Evolutionary conservation across 225 moss, liverwort and hornwort genomes (phyloP).

Genomic region (Physcomitrellopsis africana): DNA sequence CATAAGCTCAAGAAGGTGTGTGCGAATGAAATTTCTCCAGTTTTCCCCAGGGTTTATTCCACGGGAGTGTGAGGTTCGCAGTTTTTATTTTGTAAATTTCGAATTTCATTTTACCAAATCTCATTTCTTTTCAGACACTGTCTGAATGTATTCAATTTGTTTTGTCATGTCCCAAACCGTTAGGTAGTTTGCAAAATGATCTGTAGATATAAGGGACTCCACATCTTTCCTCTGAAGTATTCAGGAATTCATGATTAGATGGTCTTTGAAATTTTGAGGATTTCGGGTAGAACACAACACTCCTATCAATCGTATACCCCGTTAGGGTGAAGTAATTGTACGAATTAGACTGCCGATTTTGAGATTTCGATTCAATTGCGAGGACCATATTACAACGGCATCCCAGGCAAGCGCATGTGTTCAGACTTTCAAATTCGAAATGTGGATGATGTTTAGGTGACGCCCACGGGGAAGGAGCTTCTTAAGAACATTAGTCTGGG

Average conservation of each 20-base stretch:
- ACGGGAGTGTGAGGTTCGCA: background rate
- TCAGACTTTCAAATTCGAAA: background rate
- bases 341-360: background rate
- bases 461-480: slow-evolving; percentile 86
- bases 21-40: background rate
- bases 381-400: background rate
- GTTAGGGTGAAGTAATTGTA: background rate
- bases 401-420: background rate
- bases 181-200: background rate
- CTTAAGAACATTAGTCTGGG: slow-evolving; percentile 90
- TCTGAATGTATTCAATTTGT: background rate
- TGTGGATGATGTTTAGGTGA: slow-evolving; percentile 57
- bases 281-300: background rate
- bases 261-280: background rate
- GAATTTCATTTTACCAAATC: background rate
- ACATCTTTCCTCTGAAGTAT: background rate
- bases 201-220: background rate
- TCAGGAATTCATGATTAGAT: background rate
- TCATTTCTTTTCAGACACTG: background rate
- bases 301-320: background rate
- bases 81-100: background rate
- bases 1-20: slow-evolving; percentile 87
- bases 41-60: background rate
- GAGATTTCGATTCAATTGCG: background rate
- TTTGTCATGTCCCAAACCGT: background rate